A percentile compares a stretch with the other conserved stretches of the same genome.
Conservation (phyloP, 192 early-diverging fungal species). For the Podila epigama region DNA sequence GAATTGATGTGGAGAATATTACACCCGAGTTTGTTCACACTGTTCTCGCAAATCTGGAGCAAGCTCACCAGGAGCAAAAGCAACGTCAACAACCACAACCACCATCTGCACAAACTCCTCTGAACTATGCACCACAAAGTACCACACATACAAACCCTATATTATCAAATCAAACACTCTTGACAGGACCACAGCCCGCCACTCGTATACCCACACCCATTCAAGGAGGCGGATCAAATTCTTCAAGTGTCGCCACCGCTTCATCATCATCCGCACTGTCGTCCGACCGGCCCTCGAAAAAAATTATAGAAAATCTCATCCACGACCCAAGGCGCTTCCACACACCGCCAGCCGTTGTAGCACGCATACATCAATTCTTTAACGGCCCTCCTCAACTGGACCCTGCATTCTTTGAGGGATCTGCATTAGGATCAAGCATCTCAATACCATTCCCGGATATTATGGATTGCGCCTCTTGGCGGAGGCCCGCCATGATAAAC, state of each 20-base stretch:
- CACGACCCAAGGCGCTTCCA: constrained; percentile 32
- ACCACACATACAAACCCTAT: neutral
- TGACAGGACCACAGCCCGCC: neutral
- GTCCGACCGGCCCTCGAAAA: neutral
- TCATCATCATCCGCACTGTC: neutral
- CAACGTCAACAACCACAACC: neutral
- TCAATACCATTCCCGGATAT: constrained; percentile 39
- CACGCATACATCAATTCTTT: constrained; percentile 25
- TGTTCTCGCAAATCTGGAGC: constrained; percentile 3
- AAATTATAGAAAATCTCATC: constrained; percentile 8
- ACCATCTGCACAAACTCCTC: neutral
- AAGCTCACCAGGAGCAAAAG: neutral
- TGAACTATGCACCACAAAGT: neutral
- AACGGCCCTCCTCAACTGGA: constrained; percentile 29
- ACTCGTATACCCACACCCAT: neutral
- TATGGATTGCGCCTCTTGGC: constrained; percentile 43
- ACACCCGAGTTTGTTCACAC: constrained; percentile 18
- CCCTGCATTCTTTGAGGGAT: constrained; percentile 34
- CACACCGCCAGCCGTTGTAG: constrained; percentile 15
- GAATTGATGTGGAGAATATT: constrained; percentile 15
- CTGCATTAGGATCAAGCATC: constrained; percentile 6
- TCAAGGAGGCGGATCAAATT: neutral
- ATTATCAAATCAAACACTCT: neutral
- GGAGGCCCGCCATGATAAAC: neutral
- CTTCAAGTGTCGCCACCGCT: neutral